Conservation (phyloP, 2,329 filamentous ascomycete genomes). For the Colletotrichum sp. region DNA sequence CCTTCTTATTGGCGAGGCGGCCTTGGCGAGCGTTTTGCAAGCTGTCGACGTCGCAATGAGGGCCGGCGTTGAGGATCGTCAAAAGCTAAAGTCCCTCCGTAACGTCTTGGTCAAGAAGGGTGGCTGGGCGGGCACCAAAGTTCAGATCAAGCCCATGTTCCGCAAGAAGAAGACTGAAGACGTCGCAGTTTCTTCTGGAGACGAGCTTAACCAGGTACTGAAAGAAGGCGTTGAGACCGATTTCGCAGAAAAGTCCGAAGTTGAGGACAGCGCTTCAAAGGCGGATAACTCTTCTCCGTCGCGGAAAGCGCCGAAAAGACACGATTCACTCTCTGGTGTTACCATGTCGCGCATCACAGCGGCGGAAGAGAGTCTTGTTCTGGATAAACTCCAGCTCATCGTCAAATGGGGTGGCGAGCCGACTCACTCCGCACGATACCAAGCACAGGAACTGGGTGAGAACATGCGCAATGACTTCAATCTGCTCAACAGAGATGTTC, state of each 20-base stretch:
- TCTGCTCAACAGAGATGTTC: conserved; percentile 87
- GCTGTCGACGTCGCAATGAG: conserved; percentile 83
- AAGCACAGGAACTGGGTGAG: conserved; percentile 91
- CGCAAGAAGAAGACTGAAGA: conserved; percentile 80
- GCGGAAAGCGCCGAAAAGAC: conserved; percentile 62
- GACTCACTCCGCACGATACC: conserved; percentile 95
- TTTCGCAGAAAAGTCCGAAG: conserved; percentile 22
- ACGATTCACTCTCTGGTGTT: conserved; percentile 86
- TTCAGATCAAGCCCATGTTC: conserved; percentile 99
- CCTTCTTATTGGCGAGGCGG: conserved; percentile 88
- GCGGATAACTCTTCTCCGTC: conserved; percentile 6
- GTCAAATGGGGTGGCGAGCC: conserved; percentile 99
- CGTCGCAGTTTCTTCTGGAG: conserved; percentile 27
- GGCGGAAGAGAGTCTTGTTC: conserved; percentile 86
- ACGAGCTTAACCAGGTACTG: conserved; percentile 36
- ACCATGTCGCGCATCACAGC: conserved; percentile 95
- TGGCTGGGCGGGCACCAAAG: conserved; percentile 92
- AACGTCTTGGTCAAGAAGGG: conserved; percentile 93
- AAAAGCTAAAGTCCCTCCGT: conserved; percentile 83
- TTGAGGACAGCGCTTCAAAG: conserved; percentile 7
- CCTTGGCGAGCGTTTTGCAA: conserved; percentile 84
- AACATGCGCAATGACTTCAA: conserved; percentile 96
- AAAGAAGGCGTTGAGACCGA: conserved; percentile 33
- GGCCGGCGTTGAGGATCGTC: conserved; percentile 81
- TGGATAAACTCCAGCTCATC: conserved; percentile 96